Evolutionary conservation across 2,329 filamentous ascomycete genomes (phyloP), one percentile per base, ranked within the genome.

Genomic region (Lanzia echinophila): DNA sequence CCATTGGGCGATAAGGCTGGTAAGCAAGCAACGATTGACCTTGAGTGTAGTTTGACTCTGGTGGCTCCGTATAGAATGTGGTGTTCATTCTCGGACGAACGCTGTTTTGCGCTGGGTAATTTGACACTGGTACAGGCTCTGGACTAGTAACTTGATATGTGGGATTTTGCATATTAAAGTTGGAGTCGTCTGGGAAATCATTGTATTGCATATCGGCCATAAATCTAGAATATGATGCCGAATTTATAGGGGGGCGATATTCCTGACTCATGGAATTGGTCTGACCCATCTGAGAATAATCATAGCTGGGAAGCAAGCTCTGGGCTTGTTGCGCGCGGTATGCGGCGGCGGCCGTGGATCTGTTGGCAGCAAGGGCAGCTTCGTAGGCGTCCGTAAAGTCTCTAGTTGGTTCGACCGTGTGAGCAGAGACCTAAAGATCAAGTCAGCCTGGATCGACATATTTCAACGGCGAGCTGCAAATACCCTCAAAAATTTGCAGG

Each of bases 401-500:
- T 28, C 33, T 41, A 6, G 50, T 31, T 28, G 48, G 44, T 17
- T 53, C 50, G 32, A 48, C 13, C 17, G n/a, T 22, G 28, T 41
- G 28, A 28, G 50, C 44, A 28, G 60, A 62, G n/a, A 68, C 64
- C 65, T 68, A 56, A 52, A 45, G 41, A 39, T 46, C 28, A 39
- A 51, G 43, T 61, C 39, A 59, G 50, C 36, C 53, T 42, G 42
- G 24, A 46, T 50, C 5, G 13, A 28, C 22, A 36, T 47, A 42
- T n/a, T 10, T 28, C 38, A 24, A 34, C 50, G 19, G 6, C 31
- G 15, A 36, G 33, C 42, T 11, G 39, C 22, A 56, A 71, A 67
- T 76, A 95, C 92, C 70, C 92, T 80, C 59, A 95, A 75, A 66
- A 95, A 96, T 54, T 85, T 81, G 68, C 92, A 96, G 6, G 78